Evolutionary conservation across 306 rosid species (phyloP), one percentile per base, ranked within the genome.

Genomic region (Quercus engelmannii): DNA sequence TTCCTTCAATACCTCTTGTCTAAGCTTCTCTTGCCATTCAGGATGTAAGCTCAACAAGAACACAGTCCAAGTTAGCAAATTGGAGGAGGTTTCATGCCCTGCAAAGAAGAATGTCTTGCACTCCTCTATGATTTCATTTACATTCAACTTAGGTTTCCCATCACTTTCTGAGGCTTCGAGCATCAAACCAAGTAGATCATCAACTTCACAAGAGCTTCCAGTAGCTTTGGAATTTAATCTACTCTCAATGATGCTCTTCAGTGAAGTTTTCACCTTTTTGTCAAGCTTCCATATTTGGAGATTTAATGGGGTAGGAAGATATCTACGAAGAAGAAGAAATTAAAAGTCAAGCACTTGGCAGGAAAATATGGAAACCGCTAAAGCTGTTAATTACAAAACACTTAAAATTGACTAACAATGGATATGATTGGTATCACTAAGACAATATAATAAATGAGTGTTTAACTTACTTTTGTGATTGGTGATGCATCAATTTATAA

Each of bases 81-180:
- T 76, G 31, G 87, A 76, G 51, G 87, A 79, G 55, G 87, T 84
- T 70, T 84, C 81, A 41, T 84, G 83, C 8, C 87, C 87, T 13
- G 73, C 81, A 67, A 84, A 57, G 84, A 84, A 84, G 72, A 84
- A 80, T 12, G 80, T 71, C 54, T 84, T 84, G 69, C 84, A 80
- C 26, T 84, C 87, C 4, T 73, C 87, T 12, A 80, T 51, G 51
- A 84, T 76, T 28, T 76, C 79, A 10, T 76, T 75, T 81, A 76
- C 73, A 6, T 46, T 80, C 59, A 84, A 28, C 58, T 64, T 64
- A 63, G 41, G 61, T 52, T 74, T 26, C 55, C 25, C 19, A 10
- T 3, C 21, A 38, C 1, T 67, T 14, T 67, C 74, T 13, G 46
- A 12, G 31, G 84, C 57, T 30, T 84, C 74, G 52, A 84, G 64